Base-by-base conservation (phyloP, 2,329 filamentous ascomycete genomes). In the Fusarium marasasianum region DNA sequence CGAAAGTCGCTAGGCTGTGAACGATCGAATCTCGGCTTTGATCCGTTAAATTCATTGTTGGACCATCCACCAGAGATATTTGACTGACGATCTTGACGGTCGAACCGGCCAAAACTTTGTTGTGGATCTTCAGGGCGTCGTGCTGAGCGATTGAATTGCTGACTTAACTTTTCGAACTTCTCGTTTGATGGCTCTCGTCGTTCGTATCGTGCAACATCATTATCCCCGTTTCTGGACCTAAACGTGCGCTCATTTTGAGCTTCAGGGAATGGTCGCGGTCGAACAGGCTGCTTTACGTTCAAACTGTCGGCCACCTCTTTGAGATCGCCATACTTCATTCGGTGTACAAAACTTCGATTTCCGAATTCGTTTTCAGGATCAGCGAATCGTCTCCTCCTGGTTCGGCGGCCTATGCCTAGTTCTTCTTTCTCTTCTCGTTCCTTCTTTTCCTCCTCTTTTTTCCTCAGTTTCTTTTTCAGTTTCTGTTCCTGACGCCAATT, bases 321-420 rank as follows among this genome's bases (percentile, higher is more conserved):
- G 14, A 81, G 72, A 20, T 77, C 74, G 8, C 86, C 88, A 59
- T 85, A 82, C 75, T 88, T 89, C 66, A 88, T 77, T 75, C 87
- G 82, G 62, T 88, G 90, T 5, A 91, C 88, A 22, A 89, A 69
- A 72, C 89, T 91, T 51, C 81, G 84, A 80, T 88, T 89, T 24
- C 88, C 89, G 76, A 89, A 89, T 3, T 77, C 70, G 24, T 80
- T 83, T 5, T 84, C 80, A 1, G 86, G 84, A 66, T 90, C 85
- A 55, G 86, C 80, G 76, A 91, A 91, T 10, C 89, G 84, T 40
- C 86, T 85, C 53, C 83, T 81, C 48, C 89, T 84, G 11, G 88
- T 84, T 76, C 85, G 83, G 8, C 83, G 81, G 22, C 81, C 81
- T 5, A 79, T 80, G 13, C 82, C 80, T 13, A 80, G 79, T 13